A percentile compares a stretch with the other conserved stretches of the same genome.
Evolutionary conservation across 495 filamentous ascomycete species (phyloP).

Genomic region (Penicillium riverlandense): DNA sequence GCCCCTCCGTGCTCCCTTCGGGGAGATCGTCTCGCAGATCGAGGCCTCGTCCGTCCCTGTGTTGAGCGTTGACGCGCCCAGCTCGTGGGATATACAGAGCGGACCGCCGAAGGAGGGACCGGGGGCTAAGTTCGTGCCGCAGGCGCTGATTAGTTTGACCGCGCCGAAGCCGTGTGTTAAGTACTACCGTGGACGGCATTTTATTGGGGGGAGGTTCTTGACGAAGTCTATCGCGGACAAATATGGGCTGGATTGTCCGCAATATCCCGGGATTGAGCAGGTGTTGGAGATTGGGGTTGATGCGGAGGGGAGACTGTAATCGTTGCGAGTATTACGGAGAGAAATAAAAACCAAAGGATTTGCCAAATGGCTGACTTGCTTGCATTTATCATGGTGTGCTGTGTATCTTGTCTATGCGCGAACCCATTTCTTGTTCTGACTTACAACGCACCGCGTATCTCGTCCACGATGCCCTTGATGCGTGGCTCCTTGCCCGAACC

Average conservation of each 20-base stretch:
- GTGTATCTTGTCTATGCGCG: constrained; percentile 10
- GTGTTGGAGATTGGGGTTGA: constrained; percentile 65
- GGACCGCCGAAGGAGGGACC: constrained; percentile 76
- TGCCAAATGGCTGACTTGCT: background rate
- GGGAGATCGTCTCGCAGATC: constrained; percentile 68
- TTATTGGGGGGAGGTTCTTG: constrained; percentile 86
- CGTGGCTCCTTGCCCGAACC: constrained; percentile 41
- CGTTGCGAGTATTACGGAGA: too few relatives aligned
- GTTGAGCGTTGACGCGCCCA: constrained; percentile 84
- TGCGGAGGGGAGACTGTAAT: constrained; percentile 49
- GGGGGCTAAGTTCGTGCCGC: constrained; percentile 72
- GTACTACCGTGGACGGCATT: constrained; percentile 78
- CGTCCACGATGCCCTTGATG: constrained; percentile 39
- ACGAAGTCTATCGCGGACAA: constrained; percentile 72
- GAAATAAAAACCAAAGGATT: background rate
- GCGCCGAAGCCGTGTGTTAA: constrained; percentile 91
- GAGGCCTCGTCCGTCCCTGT: constrained; percentile 66
- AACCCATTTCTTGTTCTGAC: constrained; percentile 2
- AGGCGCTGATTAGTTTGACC: constrained; percentile 76
- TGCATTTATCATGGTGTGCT: background rate
- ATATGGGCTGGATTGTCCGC: constrained; percentile 76
- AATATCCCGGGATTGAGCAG: constrained; percentile 86
- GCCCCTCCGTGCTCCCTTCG: constrained; percentile 84
- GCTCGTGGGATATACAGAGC: constrained; percentile 83
- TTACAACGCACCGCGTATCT: constrained; percentile 32